Evolutionary conservation across 2,329 filamentous ascomycete species (phyloP), one percentile per base, ranked within the genome.

Genomic region (Botryosphaeria agaves): DNA sequence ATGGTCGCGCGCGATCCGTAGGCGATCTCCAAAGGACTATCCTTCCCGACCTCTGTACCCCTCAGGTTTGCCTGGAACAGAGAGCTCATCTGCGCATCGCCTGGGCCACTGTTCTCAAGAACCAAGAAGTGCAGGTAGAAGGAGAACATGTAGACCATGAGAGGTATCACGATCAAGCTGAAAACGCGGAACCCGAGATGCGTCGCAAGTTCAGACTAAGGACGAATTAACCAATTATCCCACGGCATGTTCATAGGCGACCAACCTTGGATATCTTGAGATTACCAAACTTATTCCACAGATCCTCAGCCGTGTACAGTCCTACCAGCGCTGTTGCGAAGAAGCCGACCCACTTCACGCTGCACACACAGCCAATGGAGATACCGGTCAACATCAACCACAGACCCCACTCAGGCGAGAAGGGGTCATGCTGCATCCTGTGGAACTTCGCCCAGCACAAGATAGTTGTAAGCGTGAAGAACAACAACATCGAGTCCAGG

Each of bases 31-130:
- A 98, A 68, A 14, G 91, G 89, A 48, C 85, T 94, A 53, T 93
- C 79, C 53, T 82, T 84, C 48, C 87, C 87, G 37, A 98, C 87
- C 40, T 91, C 80, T 7, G 87, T 95, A 16, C 89, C 89, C 45
- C 73, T 76, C 21, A 98, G 68, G 50, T 98, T 98, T 28, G 91
- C 89, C 55, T 98, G 89, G 69, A 98, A 98, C 30, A 98, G 72
- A 16, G 89, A 98, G 61, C 85, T 94, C 89, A 98, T 98, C 58
- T 98, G 89, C n/a, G 89, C 89, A 61, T 98, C 89, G 32, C 89
- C 89, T 5, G 91, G 89, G 14, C 89, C 89, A 44, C 77, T 87
- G 58, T 83, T 87, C 55, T 91, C 82, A 34, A 98, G 70, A 38
- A 98, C 82, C 38, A 83, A 67, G 55, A 98, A 98, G 59, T 98